phyloP scores from a whole-genome alignment of 306 rosid genomes.

The Vigna trinervia region DNA sequence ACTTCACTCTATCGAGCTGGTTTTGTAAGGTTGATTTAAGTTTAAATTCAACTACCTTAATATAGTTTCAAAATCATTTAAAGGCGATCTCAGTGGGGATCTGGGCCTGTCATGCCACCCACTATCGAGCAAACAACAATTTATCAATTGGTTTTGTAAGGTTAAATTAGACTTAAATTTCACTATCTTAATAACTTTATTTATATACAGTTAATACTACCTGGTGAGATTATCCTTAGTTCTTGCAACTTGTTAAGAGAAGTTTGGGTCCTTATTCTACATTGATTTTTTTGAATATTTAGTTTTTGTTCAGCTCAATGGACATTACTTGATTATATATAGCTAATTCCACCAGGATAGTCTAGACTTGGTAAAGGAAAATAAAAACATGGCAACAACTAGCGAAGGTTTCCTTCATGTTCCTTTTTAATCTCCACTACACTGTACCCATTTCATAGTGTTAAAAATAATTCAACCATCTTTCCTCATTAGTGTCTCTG shows the following conservation, averaged over 20 bases:
- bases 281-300: constrained; percentile 20
- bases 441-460: not conserved
- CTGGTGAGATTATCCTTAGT: no score
- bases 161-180: no score
- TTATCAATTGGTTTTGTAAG: no score
- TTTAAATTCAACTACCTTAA: no score
- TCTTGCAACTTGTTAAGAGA: not conserved
- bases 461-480: not conserved
- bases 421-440: not conserved
- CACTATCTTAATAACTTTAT: no score
- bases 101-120: no score
- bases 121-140: no score
- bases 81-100: no score
- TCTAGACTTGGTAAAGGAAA: constrained; percentile 12
- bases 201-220: no score
- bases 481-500: not conserved
- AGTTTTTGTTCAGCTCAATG: constrained; percentile 3
- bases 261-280: constrained; percentile 6
- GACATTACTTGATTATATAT: not conserved
- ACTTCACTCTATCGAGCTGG: no score
- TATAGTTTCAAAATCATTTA: no score
- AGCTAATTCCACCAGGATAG: constrained; percentile 4
- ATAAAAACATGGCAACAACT: not conserved
- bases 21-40: no score
- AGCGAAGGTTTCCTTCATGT: not conserved